A percentile compares a stretch with the other conserved stretches of the same genome.
Conservation (phyloP, 2,329 filamentous ascomycete species). For the Phyllosticta ampelicida region DNA sequence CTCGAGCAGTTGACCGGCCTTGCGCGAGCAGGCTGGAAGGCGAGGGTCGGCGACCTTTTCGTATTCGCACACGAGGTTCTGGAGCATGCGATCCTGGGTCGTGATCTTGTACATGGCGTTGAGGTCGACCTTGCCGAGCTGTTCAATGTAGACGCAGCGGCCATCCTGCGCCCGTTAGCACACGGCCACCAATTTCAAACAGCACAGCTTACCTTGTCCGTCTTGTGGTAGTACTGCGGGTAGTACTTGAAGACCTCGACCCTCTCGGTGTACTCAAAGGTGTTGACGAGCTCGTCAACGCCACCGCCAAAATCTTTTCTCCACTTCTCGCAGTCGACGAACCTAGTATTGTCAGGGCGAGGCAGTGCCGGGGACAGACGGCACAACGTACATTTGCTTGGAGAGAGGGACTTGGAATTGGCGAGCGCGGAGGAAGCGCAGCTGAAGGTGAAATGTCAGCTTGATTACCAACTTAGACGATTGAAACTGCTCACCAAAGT, state of each 20-base stretch:
- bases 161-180: constrained; percentile 55
- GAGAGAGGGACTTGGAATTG: constrained; percentile 82
- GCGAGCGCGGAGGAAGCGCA: constrained; percentile 84
- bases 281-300: constrained; percentile 68
- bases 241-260: constrained; percentile 79
- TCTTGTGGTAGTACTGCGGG: constrained; percentile 98
- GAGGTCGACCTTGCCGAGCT: constrained; percentile 87
- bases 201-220: constrained; percentile 52
- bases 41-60: constrained; percentile 91
- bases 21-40: constrained; percentile 89
- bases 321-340: constrained; percentile 84
- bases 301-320: constrained; percentile 63
- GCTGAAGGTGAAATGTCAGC: constrained; percentile 33
- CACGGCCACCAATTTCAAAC: not conserved
- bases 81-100: constrained; percentile 82
- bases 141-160: constrained; percentile 93
- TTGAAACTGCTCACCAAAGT: constrained; percentile 55
- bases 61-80: constrained; percentile 95
- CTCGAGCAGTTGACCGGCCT: constrained; percentile 79
- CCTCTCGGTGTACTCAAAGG: constrained; percentile 83
- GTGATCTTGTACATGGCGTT: constrained; percentile 88
- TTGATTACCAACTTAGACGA: constrained; percentile 9
- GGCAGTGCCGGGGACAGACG: not conserved
- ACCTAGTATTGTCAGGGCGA: constrained; percentile 49
- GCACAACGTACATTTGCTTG: constrained; percentile 68